Evolutionary conservation across 495 filamentous ascomycete species (phyloP).

Genomic region (Mytilinidion resinicola): DNA sequence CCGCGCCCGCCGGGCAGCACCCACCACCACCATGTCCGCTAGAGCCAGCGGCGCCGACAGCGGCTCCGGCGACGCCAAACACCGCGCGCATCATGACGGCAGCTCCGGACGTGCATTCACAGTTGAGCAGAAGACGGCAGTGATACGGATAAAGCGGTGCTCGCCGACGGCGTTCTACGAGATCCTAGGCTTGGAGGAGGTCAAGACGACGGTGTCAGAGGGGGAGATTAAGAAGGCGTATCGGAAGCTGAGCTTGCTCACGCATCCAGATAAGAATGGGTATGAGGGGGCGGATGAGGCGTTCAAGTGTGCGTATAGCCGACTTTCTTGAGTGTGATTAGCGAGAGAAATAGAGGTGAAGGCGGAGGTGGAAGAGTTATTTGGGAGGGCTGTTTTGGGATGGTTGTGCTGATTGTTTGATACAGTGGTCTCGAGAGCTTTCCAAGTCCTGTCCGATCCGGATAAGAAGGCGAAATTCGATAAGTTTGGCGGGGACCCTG

Average conservation of each 20-base stretch:
- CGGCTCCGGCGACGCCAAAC: conserved; percentile 59
- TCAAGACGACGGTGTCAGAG: conserved; percentile 59
- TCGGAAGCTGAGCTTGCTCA: conserved; percentile 76
- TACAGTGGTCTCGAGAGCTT: conserved; percentile 83
- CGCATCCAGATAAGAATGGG: conserved; percentile 98
- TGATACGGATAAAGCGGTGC: conserved; percentile 79
- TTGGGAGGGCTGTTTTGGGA: neutral
- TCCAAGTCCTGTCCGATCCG: conserved; percentile 85
- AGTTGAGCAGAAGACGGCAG: conserved; percentile 80
- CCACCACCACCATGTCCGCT: conserved; percentile 58
- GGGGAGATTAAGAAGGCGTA: conserved; percentile 92
- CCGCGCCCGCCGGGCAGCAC: neutral
- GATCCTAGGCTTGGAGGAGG: conserved; percentile 62
- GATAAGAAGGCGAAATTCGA: conserved; percentile 88
- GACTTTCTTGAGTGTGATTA: neutral
- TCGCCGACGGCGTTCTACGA: conserved; percentile 84
- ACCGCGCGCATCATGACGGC: conserved; percentile 85
- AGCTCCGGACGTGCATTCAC: conserved; percentile 88
- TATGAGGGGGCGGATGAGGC: conserved; percentile 94
- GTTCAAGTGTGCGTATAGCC: conserved; percentile 66
- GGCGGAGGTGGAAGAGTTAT: neutral
- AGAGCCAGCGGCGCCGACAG: conserved; percentile 64
- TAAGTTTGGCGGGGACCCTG: conserved; percentile 83
- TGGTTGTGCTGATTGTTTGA: neutral
- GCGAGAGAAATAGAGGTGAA: no score